These are phyloP conservation scores for Eimeria zaria DNA, from an alignment of 169 alveolate species.

Conservation along the genomic window DNA sequence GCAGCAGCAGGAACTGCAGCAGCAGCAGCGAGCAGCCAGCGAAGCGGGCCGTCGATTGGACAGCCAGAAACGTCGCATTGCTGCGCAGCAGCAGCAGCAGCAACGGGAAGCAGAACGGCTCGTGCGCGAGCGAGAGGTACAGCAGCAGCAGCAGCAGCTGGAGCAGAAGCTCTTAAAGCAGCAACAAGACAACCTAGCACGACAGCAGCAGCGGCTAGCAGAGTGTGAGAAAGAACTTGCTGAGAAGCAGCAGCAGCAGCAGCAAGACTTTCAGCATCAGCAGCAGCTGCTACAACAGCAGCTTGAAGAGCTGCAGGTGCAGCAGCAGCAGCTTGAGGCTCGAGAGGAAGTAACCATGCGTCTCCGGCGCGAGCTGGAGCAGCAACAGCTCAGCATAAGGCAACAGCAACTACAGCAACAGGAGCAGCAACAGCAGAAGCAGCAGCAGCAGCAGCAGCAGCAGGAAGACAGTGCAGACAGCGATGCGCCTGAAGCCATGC, in stretches of 20 bases:
- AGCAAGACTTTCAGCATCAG: conserved; percentile 23
- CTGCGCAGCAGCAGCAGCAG: conserved; percentile 46
- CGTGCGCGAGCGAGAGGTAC: conserved; percentile 9
- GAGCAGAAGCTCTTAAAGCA: conserved; percentile 32
- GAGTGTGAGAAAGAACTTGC: conserved; percentile 26
- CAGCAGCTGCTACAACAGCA: conserved; percentile 67
- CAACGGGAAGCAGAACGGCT: conserved; percentile 40
- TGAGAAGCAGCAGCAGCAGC: conserved; percentile 59
- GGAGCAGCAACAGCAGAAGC: no score
- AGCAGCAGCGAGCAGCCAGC: conserved; percentile 64
- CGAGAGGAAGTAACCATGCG: conserved; percentile 4
- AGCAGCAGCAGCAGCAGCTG: conserved; percentile 62
- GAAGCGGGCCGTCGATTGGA: background rate
- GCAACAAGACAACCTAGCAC: background rate
- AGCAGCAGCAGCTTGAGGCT: conserved; percentile 15
- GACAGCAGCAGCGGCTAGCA: conserved; percentile 18
- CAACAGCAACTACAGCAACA: no score
- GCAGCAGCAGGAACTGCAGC: conserved; percentile 52
- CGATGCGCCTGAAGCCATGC: background rate
- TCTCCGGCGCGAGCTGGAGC: conserved; percentile 31
- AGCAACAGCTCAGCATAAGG: background rate
- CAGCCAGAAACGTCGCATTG: conserved; percentile 1
- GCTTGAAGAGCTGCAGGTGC: conserved; percentile 19
- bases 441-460: conserved; percentile 43
- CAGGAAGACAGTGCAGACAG: background rate